These are phyloP conservation scores for Cantharellus cinnabarinus DNA, from an alignment of 768 basidiomycete genomes.

Conservation along the genomic window DNA sequence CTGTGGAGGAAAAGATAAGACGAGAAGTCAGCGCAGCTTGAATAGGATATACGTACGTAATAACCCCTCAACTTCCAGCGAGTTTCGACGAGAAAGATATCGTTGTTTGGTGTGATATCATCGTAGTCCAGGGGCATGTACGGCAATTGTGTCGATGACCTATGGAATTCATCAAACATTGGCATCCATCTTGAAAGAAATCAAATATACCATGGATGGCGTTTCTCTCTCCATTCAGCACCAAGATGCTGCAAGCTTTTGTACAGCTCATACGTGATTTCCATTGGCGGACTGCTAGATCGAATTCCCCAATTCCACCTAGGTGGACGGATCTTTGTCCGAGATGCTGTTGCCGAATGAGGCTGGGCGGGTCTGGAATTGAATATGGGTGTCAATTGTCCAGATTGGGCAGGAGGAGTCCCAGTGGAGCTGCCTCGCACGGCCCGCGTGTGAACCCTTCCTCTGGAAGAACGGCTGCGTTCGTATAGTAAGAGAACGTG, in stretches of 20 bases:
- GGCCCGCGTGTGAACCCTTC: not conserved
- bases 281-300: constrained; percentile 87
- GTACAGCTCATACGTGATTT: constrained; percentile 98
- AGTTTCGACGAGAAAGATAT: constrained; percentile 85
- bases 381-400: not conserved
- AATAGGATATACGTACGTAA: not conserved
- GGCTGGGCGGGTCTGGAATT: not conserved
- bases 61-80: constrained; percentile 83
- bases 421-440: not conserved
- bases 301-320: constrained; percentile 98
- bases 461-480: not conserved
- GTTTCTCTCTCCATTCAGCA: constrained; percentile 97
- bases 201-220: constrained; percentile 18
- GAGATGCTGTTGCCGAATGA: not conserved
- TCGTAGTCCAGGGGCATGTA: constrained; percentile 10
- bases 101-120: constrained; percentile 17
- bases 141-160: not conserved
- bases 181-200: constrained; percentile 5
- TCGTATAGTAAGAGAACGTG: not conserved
- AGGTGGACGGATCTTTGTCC: constrained; percentile 18
- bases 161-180: not conserved
- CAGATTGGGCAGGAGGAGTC: not conserved
- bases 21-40: not conserved
- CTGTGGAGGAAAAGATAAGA: constrained; percentile 20
- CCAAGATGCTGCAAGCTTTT: constrained; percentile 70